A percentile compares a stretch with the other conserved stretches of the same genome.
These are phyloP conservation scores for Periconia macrospinosa DNA, from an alignment of 2,329 filamentous ascomycete species.

Conservation along the genomic window DNA sequence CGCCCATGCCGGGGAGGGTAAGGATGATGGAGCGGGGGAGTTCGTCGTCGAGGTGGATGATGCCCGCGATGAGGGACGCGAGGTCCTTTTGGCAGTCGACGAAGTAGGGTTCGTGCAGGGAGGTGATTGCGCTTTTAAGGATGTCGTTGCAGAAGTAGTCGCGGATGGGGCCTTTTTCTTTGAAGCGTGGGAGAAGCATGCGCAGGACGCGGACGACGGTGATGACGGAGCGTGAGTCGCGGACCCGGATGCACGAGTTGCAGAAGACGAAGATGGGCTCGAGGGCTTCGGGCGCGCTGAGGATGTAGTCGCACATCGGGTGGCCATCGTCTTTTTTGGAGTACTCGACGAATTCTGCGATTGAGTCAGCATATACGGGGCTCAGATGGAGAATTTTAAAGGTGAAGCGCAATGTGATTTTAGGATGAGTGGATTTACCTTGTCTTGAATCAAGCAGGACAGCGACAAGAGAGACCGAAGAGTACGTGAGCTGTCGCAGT, in stretches of 20 bases:
- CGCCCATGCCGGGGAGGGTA: constrained; percentile 74
- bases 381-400: background rate
- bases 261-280: constrained; percentile 91
- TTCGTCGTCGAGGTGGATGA: constrained; percentile 74
- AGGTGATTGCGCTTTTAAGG: constrained; percentile 85
- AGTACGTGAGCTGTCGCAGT: constrained; percentile 86
- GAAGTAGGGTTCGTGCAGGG: constrained; percentile 93
- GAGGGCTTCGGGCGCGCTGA: constrained; percentile 75
- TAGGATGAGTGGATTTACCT: constrained; percentile 18
- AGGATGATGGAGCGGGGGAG: constrained; percentile 78
- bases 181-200: constrained; percentile 80
- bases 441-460: constrained; percentile 75
- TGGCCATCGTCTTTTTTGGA: constrained; percentile 54
- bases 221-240: constrained; percentile 84
- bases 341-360: constrained; percentile 32
- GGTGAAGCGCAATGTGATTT: background rate
- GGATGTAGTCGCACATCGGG: constrained; percentile 78
- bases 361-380: constrained; percentile 1
- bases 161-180: constrained; percentile 61
- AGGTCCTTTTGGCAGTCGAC: constrained; percentile 94
- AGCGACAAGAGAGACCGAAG: constrained; percentile 87
- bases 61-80: constrained; percentile 81
- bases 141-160: constrained; percentile 91
- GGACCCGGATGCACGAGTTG: constrained; percentile 85
- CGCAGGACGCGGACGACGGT: constrained; percentile 86